Percentiles rank a stretch among this genome's conserved stretches.
These are phyloP conservation scores for Suhomyces prunicola DNA, from an alignment of 805 yeast genomes.

Conservation along the genomic window DNA sequence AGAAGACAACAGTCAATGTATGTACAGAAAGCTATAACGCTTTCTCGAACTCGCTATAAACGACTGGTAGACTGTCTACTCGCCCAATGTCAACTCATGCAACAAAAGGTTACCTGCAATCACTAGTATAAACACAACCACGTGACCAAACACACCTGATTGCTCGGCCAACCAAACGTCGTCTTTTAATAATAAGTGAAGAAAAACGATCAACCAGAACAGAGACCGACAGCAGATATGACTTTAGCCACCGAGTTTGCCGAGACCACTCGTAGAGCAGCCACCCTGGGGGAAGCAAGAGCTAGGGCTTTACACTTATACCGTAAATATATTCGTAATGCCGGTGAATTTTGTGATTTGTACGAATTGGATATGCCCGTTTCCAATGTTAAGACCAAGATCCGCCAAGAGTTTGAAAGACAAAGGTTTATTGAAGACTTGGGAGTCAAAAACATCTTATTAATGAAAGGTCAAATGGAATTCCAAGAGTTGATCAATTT, in stretches of 20 bases:
- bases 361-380: constrained; percentile 77
- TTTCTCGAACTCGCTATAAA: background rate
- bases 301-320: constrained; percentile 65
- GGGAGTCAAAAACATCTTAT: constrained; percentile 62
- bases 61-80: background rate
- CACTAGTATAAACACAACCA: background rate
- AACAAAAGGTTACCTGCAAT: background rate
- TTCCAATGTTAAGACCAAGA: constrained; percentile 73
- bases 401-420: constrained; percentile 88
- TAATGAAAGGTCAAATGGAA: constrained; percentile 86
- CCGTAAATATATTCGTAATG: constrained; percentile 66
- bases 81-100: background rate
- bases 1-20: too few species aligned
- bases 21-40: too few species aligned
- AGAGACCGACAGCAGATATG: constrained; percentile 21
- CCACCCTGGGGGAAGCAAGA: constrained; percentile 58
- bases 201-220: background rate
- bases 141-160: constrained; percentile 1
- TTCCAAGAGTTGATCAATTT: constrained; percentile 83
- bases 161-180: constrained; percentile 14
- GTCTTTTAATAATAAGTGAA: constrained; percentile 3
- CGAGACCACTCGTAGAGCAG: constrained; percentile 68
- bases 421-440: constrained; percentile 69
- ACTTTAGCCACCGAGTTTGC: constrained; percentile 83
- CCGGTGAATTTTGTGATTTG: constrained; percentile 56